A percentile compares a stretch with the other conserved stretches of the same genome.
Conservation (phyloP, 139 green algal species). For the Tetratostichococcus sp. region DNA sequence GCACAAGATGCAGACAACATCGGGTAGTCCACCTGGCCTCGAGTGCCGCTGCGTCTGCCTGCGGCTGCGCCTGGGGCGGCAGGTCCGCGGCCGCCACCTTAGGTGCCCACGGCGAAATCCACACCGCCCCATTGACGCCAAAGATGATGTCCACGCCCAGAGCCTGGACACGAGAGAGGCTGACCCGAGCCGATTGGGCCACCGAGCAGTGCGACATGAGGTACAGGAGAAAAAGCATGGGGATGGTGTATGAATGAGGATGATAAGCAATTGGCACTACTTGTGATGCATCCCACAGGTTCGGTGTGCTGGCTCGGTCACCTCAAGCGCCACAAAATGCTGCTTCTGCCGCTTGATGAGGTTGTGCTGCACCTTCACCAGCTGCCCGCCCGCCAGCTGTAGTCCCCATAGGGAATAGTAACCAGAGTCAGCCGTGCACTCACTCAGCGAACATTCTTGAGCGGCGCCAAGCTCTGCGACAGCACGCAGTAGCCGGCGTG, state of each 20-base stretch:
- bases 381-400: conserved; percentile 59
- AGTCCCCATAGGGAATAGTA: background rate
- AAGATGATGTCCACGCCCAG: conserved; percentile 71
- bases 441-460: no score
- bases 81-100: background rate
- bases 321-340: conserved; percentile 69
- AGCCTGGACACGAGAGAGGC: background rate
- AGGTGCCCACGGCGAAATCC: conserved; percentile 48
- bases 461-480: no score
- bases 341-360: conserved; percentile 80
- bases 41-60: background rate
- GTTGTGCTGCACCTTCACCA: conserved; percentile 58
- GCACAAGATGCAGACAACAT: no score
- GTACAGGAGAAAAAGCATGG: no score
- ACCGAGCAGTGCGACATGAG: no score
- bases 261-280: no score
- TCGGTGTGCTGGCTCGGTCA: no score
- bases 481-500: no score
- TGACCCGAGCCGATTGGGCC: background rate
- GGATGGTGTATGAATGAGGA: no score
- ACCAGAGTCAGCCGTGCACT: no score
- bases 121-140: conserved; percentile 79
- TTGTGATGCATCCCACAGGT: no score
- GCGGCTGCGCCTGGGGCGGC: background rate
- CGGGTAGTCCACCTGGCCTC: no score